These are phyloP conservation scores for Tetradesmus obliquus DNA, from an alignment of 139 green algal genomes.

Conservation along the genomic window DNA sequence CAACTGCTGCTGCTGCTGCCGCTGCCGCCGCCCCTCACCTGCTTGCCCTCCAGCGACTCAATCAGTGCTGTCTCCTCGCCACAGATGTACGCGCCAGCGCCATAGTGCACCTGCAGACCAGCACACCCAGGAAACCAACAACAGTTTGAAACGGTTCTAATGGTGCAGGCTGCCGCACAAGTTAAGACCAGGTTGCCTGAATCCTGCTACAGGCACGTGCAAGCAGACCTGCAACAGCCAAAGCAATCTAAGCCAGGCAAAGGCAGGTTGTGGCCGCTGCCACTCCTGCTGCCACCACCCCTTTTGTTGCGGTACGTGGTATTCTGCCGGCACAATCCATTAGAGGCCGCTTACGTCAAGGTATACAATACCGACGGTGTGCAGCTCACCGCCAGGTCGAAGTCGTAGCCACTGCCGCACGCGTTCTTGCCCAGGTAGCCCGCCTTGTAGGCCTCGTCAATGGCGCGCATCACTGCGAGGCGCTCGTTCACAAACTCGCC, in stretches of 20 bases:
- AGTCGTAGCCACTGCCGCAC: constrained; percentile 94
- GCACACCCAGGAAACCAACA: background rate
- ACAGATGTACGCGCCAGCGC: constrained; percentile 98
- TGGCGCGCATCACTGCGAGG: constrained; percentile 77
- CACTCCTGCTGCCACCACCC: no score
- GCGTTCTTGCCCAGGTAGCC: constrained; percentile 91
- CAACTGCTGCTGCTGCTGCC: background rate
- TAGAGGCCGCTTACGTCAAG: no score
- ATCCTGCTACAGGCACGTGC: background rate
- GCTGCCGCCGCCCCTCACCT: constrained; percentile 44
- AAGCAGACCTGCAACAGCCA: background rate
- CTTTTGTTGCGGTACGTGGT: no score
- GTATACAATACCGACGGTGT: no score
- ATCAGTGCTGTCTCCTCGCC: constrained; percentile 98
- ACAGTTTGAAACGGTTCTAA: background rate
- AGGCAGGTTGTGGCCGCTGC: no score
- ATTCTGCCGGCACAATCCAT: constrained; percentile 46
- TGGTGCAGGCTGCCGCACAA: background rate
- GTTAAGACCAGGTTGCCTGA: background rate
- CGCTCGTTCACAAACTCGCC: constrained; percentile 98
- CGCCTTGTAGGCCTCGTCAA: constrained; percentile 88
- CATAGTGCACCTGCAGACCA: constrained; percentile 82
- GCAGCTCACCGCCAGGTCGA: constrained; percentile 83
- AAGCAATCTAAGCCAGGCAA: background rate
- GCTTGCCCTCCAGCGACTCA: constrained; percentile 96